Percentiles rank a stretch among this genome's conserved stretches.
phyloP scores from a whole-genome alignment of 2,329 filamentous ascomycete genomes.

The Ophiostoma triangulosporum region DNA sequence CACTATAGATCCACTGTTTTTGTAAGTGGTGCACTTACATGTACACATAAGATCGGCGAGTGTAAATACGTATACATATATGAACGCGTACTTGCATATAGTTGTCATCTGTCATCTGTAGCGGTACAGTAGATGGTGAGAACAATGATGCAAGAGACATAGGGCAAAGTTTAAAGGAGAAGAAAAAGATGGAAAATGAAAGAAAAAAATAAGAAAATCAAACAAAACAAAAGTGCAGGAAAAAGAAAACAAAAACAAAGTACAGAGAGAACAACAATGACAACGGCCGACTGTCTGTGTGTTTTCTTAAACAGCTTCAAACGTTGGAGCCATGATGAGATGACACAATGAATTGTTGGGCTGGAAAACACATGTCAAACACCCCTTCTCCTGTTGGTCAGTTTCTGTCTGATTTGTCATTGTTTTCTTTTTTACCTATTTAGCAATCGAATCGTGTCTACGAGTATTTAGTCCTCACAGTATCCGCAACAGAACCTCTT shows the following conservation, averaged over 20 bases:
- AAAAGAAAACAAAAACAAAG: not conserved
- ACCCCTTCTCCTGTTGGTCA: constrained; percentile 9
- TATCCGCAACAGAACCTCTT: no score
- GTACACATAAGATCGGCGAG: no score
- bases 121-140: not conserved
- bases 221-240: not conserved
- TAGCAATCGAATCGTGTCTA: no score
- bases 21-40: not conserved
- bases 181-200: not conserved
- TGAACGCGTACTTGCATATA: no score
- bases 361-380: constrained; percentile 18
- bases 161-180: not conserved
- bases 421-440: not conserved
- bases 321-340: constrained; percentile 16
- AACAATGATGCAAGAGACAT: not conserved
- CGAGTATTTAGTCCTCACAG: not conserved
- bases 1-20: constrained; percentile 3
- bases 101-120: no score
- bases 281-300: constrained; percentile 1
- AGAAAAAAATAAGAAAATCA: not conserved
- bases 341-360: constrained; percentile 20
- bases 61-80: no score
- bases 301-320: constrained; percentile 11
- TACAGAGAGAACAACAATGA: not conserved
- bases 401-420: not conserved